Evolutionary conservation across 2,329 filamentous ascomycete genomes (phyloP).

Genomic region (Sordariomycetes sp.): DNA sequence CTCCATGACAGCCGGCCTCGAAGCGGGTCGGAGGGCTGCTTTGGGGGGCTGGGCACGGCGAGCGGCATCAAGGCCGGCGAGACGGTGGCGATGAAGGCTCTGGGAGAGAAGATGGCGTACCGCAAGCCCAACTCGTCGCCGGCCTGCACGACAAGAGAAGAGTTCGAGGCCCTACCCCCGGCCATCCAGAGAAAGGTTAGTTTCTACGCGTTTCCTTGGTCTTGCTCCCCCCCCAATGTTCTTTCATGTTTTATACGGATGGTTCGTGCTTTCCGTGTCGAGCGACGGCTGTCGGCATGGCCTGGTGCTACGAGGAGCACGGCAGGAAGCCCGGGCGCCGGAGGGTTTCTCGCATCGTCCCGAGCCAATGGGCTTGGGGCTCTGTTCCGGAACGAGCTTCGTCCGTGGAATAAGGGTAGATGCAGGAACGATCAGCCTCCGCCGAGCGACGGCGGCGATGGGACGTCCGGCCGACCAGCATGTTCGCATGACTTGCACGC

Average conservation of each 20-base stretch:
- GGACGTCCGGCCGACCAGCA: too few relatives aligned
- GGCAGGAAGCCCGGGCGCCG: neutral
- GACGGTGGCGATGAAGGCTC: neutral
- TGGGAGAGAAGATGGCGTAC: neutral
- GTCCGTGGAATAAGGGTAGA: neutral
- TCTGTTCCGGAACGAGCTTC: neutral
- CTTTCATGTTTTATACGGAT: neutral
- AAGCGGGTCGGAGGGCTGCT: neutral
- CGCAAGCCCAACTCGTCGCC: neutral
- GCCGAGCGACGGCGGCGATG: too few relatives aligned
- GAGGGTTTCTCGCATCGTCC: neutral
- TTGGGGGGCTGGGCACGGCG: neutral
- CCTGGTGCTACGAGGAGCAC: neutral
- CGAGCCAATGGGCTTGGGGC: neutral
- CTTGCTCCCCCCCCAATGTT: conserved; percentile 5
- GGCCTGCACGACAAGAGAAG: conserved; percentile 21
- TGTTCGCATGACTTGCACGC: too few relatives aligned
- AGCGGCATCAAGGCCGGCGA: neutral
- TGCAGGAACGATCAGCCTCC: neutral
- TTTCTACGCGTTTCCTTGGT: conserved; percentile 9
- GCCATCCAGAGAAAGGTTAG: conserved; percentile 48
- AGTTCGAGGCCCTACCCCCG: conserved; percentile 41
- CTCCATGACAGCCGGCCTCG: neutral
- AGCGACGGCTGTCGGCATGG: neutral
- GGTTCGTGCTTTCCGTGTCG: neutral